Conservation (phyloP, 2,329 filamentous ascomycete species). For the Scedosporium aurantiacum region DNA sequence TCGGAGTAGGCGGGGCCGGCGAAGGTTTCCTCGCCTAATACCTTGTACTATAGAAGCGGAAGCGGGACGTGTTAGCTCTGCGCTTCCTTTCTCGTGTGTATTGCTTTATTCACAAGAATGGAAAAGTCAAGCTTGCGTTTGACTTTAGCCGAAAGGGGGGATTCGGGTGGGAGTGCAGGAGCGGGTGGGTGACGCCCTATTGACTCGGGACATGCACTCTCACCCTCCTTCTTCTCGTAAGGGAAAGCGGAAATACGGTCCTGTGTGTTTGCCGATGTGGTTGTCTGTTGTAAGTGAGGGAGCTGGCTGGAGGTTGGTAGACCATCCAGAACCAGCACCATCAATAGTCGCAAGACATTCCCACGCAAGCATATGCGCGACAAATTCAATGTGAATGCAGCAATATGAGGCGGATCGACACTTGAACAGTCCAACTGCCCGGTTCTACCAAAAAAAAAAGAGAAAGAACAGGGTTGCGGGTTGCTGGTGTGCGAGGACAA, state of each 20-base stretch:
- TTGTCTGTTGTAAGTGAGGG: neutral
- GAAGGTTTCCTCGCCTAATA: constrained; percentile 13
- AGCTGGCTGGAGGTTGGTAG: neutral
- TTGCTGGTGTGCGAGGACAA: neutral
- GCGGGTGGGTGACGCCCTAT: neutral
- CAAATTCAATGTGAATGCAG: too few species aligned
- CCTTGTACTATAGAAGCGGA: constrained; percentile 11
- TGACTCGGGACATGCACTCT: neutral
- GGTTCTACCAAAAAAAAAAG: neutral
- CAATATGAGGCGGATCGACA: too few species aligned
- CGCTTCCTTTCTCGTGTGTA: too few species aligned
- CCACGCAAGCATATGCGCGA: too few species aligned
- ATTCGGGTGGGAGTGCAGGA: neutral
- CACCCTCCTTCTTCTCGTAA: neutral
- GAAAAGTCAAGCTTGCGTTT: neutral
- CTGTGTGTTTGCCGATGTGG: neutral
- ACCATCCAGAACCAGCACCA: neutral
- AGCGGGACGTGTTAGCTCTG: neutral
- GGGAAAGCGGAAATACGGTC: neutral
- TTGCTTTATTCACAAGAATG: neutral
- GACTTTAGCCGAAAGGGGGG: neutral
- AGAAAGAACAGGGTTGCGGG: neutral
- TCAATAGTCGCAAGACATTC: neutral
- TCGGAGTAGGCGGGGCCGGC: constrained; percentile 31
- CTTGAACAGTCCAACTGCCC: neutral